Evolutionary conservation across 208 protist genomes (phyloP).

Genomic region (Strigomonas culicis): DNA sequence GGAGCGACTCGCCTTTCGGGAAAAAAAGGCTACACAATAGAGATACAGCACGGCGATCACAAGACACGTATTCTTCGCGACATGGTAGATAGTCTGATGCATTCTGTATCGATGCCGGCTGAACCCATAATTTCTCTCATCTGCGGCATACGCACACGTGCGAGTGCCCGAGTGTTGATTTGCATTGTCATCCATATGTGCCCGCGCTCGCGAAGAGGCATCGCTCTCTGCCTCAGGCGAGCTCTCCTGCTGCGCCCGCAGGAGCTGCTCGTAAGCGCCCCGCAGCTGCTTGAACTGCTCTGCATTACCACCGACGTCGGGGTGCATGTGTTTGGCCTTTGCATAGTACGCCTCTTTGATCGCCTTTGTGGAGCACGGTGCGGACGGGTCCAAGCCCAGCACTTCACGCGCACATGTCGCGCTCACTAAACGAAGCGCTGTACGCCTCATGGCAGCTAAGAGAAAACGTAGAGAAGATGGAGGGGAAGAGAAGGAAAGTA

Average conservation of each 20-base stretch:
- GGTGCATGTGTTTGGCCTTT: constrained; percentile 29
- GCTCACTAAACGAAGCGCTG: background rate
- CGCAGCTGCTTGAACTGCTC: constrained; percentile 32
- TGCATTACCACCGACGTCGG: constrained; percentile 36
- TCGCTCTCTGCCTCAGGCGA: background rate
- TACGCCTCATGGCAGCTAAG: background rate
- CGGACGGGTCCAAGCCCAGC: constrained; percentile 19
- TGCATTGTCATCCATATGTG: background rate
- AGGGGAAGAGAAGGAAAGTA: background rate
- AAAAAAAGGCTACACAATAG: background rate
- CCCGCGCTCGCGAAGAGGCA: background rate
- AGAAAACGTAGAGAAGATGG: constrained; percentile 2
- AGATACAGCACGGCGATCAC: background rate
- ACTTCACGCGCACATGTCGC: background rate
- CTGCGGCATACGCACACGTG: background rate
- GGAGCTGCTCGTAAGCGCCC: constrained; percentile 28
- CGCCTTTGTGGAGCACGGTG: constrained; percentile 20
- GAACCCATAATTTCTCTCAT: background rate
- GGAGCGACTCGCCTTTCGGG: background rate
- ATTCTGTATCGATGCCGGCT: background rate
- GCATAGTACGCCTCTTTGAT: constrained; percentile 30
- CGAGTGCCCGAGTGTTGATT: background rate
- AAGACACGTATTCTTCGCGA: background rate
- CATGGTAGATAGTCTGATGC: background rate
- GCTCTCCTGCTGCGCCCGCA: background rate